phyloP scores from a whole-genome alignment of 805 yeast species.

The Candida orba region DNA sequence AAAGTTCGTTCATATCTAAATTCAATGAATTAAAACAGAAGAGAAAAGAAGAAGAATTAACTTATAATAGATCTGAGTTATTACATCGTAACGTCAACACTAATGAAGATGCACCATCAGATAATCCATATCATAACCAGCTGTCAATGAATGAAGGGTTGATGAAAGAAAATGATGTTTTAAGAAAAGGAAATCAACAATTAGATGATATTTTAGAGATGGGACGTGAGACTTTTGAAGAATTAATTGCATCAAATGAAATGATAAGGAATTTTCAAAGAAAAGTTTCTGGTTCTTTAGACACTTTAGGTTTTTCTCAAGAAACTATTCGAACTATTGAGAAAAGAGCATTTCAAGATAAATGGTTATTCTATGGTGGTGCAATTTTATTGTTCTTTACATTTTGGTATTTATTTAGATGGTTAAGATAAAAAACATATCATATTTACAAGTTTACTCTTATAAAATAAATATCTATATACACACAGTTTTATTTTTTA shows the following conservation, averaged over 20 bases:
- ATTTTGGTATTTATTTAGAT: conserved; percentile 60
- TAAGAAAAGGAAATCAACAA: conserved; percentile 68
- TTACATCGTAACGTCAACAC: conserved; percentile 31
- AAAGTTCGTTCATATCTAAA: conserved; percentile 24
- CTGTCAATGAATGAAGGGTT: conserved; percentile 43
- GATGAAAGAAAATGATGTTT: conserved; percentile 55
- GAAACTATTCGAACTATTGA: conserved; percentile 78
- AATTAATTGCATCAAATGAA: conserved; percentile 78
- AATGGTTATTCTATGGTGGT: conserved; percentile 77
- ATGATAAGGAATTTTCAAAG: conserved; percentile 55
- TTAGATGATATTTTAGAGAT: conserved; percentile 85
- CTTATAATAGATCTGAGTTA: conserved; percentile 36
- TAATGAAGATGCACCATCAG: conserved; percentile 4
- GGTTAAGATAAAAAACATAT: conserved; percentile 41
- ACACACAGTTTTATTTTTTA: conserved; percentile 16
- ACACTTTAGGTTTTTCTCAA: conserved; percentile 80
- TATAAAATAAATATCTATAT: not conserved
- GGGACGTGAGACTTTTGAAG: conserved; percentile 82
- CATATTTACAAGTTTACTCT: not conserved
- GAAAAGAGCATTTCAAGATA: conserved; percentile 77
- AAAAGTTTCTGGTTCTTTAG: conserved; percentile 58
- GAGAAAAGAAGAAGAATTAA: conserved; percentile 30
- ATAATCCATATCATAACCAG: conserved; percentile 27
- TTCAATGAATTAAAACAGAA: conserved; percentile 31
- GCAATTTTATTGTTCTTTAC: conserved; percentile 52